phyloP scores from a whole-genome alignment of 352 stramenopile species.

The Phytophthora colocasiae region DNA sequence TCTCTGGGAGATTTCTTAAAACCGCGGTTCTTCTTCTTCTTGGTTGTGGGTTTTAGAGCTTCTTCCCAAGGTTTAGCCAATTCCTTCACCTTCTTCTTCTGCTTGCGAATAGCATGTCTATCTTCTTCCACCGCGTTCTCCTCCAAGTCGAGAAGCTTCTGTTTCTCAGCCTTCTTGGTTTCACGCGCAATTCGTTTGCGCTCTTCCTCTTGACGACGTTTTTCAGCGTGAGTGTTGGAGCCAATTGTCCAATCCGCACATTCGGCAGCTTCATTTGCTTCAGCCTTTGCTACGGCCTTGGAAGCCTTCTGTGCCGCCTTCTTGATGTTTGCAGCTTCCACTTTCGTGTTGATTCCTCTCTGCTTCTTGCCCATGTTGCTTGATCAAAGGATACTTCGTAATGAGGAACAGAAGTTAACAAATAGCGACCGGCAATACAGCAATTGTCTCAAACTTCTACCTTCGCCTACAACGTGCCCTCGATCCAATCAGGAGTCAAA shows the following conservation, averaged over 20 bases:
- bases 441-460: background rate
- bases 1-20: slow-evolving; percentile 33
- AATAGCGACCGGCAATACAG: background rate
- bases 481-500: slow-evolving; percentile 13
- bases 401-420: background rate
- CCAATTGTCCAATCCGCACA: slow-evolving; percentile 71
- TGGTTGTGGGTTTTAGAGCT: slow-evolving; percentile 59
- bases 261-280: slow-evolving; percentile 47
- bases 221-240: slow-evolving; percentile 51
- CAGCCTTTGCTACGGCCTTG: slow-evolving; percentile 65
- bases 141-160: slow-evolving; percentile 72
- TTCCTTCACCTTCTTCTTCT: slow-evolving; percentile 72
- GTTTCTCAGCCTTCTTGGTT: slow-evolving; percentile 76
- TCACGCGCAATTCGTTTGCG: slow-evolving; percentile 65
- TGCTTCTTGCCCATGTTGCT: slow-evolving; percentile 56
- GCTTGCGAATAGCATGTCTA: slow-evolving; percentile 73
- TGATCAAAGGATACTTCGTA: slow-evolving; percentile 16
- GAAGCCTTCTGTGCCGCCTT: slow-evolving; percentile 60
- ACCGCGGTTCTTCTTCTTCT: slow-evolving; percentile 82
- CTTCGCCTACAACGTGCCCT: slow-evolving; percentile 3
- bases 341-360: slow-evolving; percentile 69
- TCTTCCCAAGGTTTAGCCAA: slow-evolving; percentile 74
- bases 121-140: slow-evolving; percentile 67
- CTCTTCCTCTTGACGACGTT: slow-evolving; percentile 59
- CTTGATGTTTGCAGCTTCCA: slow-evolving; percentile 75